Evolutionary conservation across 129 eudicot species (phyloP).

Genomic region (Flaveria robusta): DNA sequence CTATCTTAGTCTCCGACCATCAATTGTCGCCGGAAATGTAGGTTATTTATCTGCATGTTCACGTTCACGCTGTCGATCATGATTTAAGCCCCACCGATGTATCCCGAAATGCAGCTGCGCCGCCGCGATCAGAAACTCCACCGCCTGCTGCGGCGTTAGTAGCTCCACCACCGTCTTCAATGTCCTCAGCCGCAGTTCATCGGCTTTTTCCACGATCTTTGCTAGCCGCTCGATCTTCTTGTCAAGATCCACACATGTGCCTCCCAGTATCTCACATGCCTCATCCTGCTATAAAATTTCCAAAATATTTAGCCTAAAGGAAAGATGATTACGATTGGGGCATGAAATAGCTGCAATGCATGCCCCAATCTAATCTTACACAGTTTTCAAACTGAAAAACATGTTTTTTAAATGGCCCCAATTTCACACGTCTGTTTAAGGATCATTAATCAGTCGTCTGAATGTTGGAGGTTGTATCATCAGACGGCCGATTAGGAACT

Average conservation of each 20-base stretch:
- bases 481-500: too few relatives aligned
- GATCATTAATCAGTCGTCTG: too few relatives aligned
- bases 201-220: conserved; percentile 58
- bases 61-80: conserved; percentile 69
- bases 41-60: conserved; percentile 30
- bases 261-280: conserved; percentile 47
- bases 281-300: conserved; percentile 47
- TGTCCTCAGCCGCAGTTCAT: conserved; percentile 63
- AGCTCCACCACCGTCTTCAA: conserved; percentile 61
- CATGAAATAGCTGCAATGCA: too few relatives aligned
- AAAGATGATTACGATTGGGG: too few relatives aligned
- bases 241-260: conserved; percentile 40
- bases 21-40: background rate
- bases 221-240: conserved; percentile 47
- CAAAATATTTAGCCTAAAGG: too few relatives aligned
- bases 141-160: conserved; percentile 79
- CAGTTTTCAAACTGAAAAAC: too few relatives aligned
- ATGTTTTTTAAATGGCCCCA: too few relatives aligned
- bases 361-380: too few relatives aligned
- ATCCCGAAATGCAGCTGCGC: conserved; percentile 70
- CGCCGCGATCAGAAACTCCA: conserved; percentile 73
- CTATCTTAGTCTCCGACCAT: background rate
- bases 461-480: too few relatives aligned
- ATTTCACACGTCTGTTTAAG: too few relatives aligned
- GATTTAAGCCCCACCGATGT: conserved; percentile 59